phyloP scores from a whole-genome alignment of 192 early-diverging fungal species.

The Phlyctochytrium arcticum region DNA sequence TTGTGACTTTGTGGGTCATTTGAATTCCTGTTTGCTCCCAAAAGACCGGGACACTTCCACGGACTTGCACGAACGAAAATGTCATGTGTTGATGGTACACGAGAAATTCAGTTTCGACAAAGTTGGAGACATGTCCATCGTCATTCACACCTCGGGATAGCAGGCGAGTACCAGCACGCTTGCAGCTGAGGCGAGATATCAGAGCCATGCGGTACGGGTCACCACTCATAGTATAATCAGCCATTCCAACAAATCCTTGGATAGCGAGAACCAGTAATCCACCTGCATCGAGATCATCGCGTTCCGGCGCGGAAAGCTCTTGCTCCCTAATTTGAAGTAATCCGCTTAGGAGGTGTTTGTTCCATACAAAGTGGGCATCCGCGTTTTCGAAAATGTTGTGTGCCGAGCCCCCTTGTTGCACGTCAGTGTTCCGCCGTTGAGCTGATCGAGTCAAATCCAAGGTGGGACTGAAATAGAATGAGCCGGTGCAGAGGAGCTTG shows the following conservation, averaged over 20 bases:
- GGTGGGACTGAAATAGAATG: constrained; percentile 88
- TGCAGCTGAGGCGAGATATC: constrained; percentile 74
- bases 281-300: constrained; percentile 63
- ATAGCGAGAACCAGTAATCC: constrained; percentile 74
- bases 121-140: constrained; percentile 95
- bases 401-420: constrained; percentile 6
- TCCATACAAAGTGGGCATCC: constrained; percentile 89
- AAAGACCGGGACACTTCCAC: constrained; percentile 89
- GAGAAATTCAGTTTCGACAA: constrained; percentile 89
- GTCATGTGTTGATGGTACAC: constrained; percentile 49
- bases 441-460: constrained; percentile 83
- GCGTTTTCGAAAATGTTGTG: constrained; percentile 50
- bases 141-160: constrained; percentile 96
- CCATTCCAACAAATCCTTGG: constrained; percentile 71
- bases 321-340: constrained; percentile 73
- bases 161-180: constrained; percentile 85
- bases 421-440: constrained; percentile 59
- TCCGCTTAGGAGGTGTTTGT: constrained; percentile 74
- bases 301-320: constrained; percentile 61
- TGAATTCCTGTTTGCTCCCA: constrained; percentile 95
- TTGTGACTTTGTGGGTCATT: constrained; percentile 73
- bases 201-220: constrained; percentile 38
- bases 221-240: constrained; percentile 24
- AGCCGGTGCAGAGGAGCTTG: constrained; percentile 77
- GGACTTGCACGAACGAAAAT: constrained; percentile 77